Evolutionary conservation across 2,329 filamentous ascomycete species (phyloP).

Genomic region (Neonectria ditissima): DNA sequence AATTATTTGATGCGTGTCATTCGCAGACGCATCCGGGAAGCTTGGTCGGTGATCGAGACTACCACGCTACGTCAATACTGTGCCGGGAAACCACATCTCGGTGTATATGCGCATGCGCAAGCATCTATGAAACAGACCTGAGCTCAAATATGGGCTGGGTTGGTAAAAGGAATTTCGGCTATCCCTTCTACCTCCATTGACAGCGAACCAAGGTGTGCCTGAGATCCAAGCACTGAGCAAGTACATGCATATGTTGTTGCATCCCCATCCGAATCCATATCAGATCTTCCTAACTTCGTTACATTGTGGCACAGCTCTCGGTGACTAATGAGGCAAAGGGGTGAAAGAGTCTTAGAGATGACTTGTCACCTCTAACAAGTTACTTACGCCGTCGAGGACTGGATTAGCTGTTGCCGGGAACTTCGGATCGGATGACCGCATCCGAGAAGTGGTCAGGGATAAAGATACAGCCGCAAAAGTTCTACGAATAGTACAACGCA

Average conservation of each 20-base stretch:
- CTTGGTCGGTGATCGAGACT: not conserved
- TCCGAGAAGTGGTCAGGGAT: not conserved
- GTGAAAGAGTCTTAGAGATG: not conserved
- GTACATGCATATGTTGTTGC: not conserved
- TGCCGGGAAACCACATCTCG: not conserved
- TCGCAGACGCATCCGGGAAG: not conserved
- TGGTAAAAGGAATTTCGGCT: not conserved
- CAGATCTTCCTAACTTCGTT: not conserved
- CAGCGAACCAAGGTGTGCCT: not conserved
- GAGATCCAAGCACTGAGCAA: not conserved
- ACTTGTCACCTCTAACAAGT: slow-evolving; percentile 1
- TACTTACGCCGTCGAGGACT: not conserved
- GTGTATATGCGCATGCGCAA: not conserved
- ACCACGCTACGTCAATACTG: not conserved
- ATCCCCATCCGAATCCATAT: not conserved
- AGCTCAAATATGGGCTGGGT: not conserved
- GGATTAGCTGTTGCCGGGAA: not conserved
- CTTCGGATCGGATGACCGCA: slow-evolving; percentile 1
- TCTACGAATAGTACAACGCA: not conserved
- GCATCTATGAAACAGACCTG: not conserved
- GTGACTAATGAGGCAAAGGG: not conserved
- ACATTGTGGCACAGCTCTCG: not conserved
- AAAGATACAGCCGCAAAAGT: not conserved
- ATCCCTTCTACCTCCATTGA: not conserved
- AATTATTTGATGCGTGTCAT: not conserved